Percentiles rank a stretch among this genome's conserved stretches.
These are phyloP conservation scores for Cryptococcus sp. DNA, from an alignment of 1,284 basidiomycete genomes.

Conservation along the genomic window DNA sequence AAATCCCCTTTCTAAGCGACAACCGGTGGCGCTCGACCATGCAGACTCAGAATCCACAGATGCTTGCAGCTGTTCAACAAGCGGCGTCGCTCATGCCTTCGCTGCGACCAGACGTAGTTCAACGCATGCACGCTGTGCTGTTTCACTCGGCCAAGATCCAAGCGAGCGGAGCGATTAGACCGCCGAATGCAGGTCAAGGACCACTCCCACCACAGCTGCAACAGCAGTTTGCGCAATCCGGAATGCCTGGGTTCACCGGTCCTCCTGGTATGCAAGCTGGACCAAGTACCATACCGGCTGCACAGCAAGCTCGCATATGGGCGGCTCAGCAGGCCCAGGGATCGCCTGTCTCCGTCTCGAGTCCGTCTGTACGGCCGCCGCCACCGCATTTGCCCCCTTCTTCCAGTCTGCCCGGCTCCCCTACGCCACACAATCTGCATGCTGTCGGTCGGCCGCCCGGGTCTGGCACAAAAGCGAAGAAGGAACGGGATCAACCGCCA, in stretches of 20 bases:
- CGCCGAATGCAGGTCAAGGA: constrained; percentile 12
- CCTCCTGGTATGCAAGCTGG: constrained; percentile 5
- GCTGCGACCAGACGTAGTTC: constrained; percentile 35
- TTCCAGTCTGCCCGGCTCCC: constrained; percentile 15
- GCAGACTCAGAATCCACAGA: constrained; percentile 32
- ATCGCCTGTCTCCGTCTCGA: constrained; percentile 12
- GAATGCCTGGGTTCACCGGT: constrained; percentile 19
- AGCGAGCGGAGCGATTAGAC: constrained; percentile 8
- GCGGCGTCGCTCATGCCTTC: constrained; percentile 27
- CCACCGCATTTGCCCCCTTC: constrained; percentile 26
- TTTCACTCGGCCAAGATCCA: constrained; percentile 17
- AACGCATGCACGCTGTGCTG: constrained; percentile 42
- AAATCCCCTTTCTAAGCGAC: constrained; percentile 30
- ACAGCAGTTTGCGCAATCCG: constrained; percentile 6
- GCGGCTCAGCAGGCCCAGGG: constrained; percentile 17
- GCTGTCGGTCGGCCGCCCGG: not conserved
- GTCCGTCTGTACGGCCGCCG: constrained; percentile 26
- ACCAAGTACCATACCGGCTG: constrained; percentile 13
- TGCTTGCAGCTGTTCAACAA: constrained; percentile 24
- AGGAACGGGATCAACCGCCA: not conserved
- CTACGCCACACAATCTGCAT: constrained; percentile 3
- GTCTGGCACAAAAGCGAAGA: constrained; percentile 2
- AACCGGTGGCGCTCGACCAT: constrained; percentile 38
- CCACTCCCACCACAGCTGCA: constrained; percentile 9
- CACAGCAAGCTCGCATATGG: constrained; percentile 23